Evolutionary conservation across 2,329 filamentous ascomycete species (phyloP), one percentile per base, ranked within the genome.

Genomic region (Camillea tinctor): DNA sequence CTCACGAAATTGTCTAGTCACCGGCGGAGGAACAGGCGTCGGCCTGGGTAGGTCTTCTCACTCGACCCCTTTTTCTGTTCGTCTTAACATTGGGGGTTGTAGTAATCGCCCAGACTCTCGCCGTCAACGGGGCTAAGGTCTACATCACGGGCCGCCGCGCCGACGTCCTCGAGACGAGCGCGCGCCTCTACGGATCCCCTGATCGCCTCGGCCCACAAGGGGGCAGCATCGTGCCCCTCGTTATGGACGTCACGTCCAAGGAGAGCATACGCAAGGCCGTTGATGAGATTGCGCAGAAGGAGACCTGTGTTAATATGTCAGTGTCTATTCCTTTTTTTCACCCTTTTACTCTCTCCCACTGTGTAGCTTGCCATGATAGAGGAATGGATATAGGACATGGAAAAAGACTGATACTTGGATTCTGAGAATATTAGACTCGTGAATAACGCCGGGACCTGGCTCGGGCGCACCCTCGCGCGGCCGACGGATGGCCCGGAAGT

Each of bases 361-460:
- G 17, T 15, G 17, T 5, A n/a, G 21, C 44, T 9, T 21, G 17
- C 22, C 8, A 19, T 50, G 30, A 36, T 54, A 21, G 17, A 49
- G 17, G 44, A 11, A 30, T 30, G 6, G 26, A 30, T 21, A 19
- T 6, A n/a, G 49, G 49, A 19, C 4, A n/a, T 4, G 49, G 49
- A 6, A 21, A 17, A 21, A 19, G 13, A 49, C 49, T 50, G 49
- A 50, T 17, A n/a, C n/a, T n/a, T n/a, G n/a, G n/a, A n/a, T 53
- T 48, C n/a, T 19, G 17, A 1, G 22, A 6, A 17, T 13, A 3
- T 11, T 19, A 73, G 71, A 23, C 74, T 84, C 6, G 79, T 84
- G 20, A 84, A 83, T 69, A 83, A 83, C 57, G 81, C 81, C 8
- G 81, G 82, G 1, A 77, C 84, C 57, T 81, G 56, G 58, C 60